A percentile compares a stretch with the other conserved stretches of the same genome.
These are phyloP conservation scores for Tetrapisispora nanseiensis DNA, from an alignment of 805 yeast species.

Conservation along the genomic window DNA sequence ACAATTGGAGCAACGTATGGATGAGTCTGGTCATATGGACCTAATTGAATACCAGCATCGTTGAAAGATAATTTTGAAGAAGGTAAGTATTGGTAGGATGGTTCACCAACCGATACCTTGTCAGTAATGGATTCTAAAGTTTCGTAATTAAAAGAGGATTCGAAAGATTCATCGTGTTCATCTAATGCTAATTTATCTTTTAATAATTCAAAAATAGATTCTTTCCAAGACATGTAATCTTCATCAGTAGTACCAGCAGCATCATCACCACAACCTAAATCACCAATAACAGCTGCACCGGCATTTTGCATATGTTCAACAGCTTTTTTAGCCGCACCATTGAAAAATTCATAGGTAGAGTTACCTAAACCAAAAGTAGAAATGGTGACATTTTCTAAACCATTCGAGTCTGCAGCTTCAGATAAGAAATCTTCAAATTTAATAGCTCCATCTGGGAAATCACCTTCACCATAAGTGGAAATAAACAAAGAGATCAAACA, in stretches of 20 bases:
- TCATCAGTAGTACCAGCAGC: constrained; percentile 93
- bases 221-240: constrained; percentile 92
- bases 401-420: constrained; percentile 40
- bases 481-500: constrained; percentile 63
- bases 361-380: constrained; percentile 90
- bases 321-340: constrained; percentile 65
- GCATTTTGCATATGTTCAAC: constrained; percentile 43
- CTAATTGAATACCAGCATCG: constrained; percentile 36
- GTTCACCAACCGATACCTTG: constrained; percentile 73
- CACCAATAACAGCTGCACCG: constrained; percentile 66
- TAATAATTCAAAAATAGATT: constrained; percentile 54
- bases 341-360: constrained; percentile 86
- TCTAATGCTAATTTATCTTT: constrained; percentile 55
- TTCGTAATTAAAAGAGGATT: constrained; percentile 49
- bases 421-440: constrained; percentile 64
- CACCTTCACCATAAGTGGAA: constrained; percentile 98
- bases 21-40: constrained; percentile 73
- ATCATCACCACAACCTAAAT: constrained; percentile 89
- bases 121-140: constrained; percentile 31
- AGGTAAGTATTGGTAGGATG: constrained; percentile 47
- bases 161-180: constrained; percentile 65
- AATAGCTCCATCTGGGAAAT: constrained; percentile 91
- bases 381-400: constrained; percentile 48
- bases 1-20: constrained; percentile 72
- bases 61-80: constrained; percentile 27